Conservation (phyloP, 148 eudicot genomes). For the Arctostaphylos glauca region DNA sequence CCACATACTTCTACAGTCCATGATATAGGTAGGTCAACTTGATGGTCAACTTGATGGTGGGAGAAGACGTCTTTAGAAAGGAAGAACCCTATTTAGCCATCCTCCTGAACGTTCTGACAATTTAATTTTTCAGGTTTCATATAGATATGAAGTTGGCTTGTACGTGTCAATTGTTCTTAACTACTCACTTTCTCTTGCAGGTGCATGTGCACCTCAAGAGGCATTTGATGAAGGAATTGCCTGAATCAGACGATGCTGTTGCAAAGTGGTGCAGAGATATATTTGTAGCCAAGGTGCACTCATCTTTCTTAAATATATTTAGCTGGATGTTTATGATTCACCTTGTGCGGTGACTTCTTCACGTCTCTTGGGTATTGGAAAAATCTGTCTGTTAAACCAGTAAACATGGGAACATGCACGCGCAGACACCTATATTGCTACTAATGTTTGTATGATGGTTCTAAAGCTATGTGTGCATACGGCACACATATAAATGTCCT, state of each 20-base stretch:
- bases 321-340: neutral
- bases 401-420: neutral
- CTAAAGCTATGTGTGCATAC: neutral
- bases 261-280: constrained; percentile 96
- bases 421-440: neutral
- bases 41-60: neutral
- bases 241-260: constrained; percentile 77
- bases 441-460: neutral
- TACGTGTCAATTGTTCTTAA: neutral
- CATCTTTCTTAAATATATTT: neutral
- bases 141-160: neutral
- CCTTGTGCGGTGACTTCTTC: neutral
- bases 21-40: neutral
- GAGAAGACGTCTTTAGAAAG: neutral
- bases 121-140: neutral
- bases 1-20: neutral
- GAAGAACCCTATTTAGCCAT: neutral
- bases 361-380: neutral
- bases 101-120: neutral
- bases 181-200: constrained; percentile 34
- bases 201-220: constrained; percentile 85
- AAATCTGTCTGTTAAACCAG: neutral
- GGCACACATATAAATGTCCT: neutral
- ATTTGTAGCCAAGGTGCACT: constrained; percentile 72
- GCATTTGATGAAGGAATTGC: constrained; percentile 76